Evolutionary conservation across 2,329 filamentous ascomycete genomes (phyloP), one percentile per base, ranked within the genome.

Genomic region (Fusarium sp.): DNA sequence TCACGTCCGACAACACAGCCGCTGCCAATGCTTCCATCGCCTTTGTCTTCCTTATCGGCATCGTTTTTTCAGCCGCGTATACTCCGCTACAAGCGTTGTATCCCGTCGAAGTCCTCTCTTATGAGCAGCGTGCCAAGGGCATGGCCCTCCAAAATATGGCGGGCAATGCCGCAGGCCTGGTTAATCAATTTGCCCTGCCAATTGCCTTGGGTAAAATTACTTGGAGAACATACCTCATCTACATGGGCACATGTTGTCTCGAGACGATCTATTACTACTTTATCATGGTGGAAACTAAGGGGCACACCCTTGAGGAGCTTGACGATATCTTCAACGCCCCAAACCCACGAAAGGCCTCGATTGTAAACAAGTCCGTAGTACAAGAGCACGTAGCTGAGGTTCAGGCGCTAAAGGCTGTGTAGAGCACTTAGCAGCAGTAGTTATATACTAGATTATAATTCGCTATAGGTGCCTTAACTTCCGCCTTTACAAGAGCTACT

Each of bases 141-240:
- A 86, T 87, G 83, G 84, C 82, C 3, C 81, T 86, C 65, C 82
- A 72, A 67, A 82, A 76, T 47, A 74, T 80, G 64, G 79, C 76
- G 58, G 80, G 80, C 86, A 39, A 83, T 65, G 77, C 79, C 39
- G 83, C 81, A 11, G 82, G 79, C 39, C 77, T 85, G 39, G 77
- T 85, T 59, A 83, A 82, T 64, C 79, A 83, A 73, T 82, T 81
- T 66, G 81, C 78, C n/a, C 82, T 79, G 73, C 82, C 82, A 0
- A 80, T 85, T 14, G 79, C 83, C 8, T 78, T 87, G 69, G 77
- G 82, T 17, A 77, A 81, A 51, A 86, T 87, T 59, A 81, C 79
- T 5, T 87, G 84, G 84, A 81, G 82, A 57, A 84, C 84, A 1
- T 87, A 87, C 70, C 85, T 87, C 66, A 76, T 84, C 61, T 85